Base-by-base conservation (phyloP, 1,139 yeast species). In the Magnusiomyces ingens region DNA sequence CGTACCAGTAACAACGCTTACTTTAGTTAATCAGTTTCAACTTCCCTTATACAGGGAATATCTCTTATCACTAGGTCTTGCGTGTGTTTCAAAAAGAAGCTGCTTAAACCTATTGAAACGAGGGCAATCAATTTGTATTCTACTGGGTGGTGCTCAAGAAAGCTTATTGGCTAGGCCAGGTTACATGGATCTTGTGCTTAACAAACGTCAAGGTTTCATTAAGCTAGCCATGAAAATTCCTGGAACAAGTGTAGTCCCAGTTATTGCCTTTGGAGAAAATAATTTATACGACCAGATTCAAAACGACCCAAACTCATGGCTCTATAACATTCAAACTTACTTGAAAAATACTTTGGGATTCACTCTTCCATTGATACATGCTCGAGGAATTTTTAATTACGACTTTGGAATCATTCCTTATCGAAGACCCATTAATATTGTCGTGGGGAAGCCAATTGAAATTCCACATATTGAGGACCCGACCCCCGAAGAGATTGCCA, bases 61-160 rank as follows among this genome's bases (percentile, higher is more conserved):
- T 65, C 70, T 93, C 21, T 70, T 89, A 67, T 77, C 89, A 1
- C 68, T 91, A 49, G 98, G 99, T 0, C 77, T 90, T 37, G 86
- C 95, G 2, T 83, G 95, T 26, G 98, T 95, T 1, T 82, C 93
- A 0, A 84, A 83, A 51, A 75, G 75, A 42, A 90, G 91, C 60
- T 85, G 94, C 51, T 72, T 79, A 58, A 76, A 82, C 44, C 73
- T 89, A 36, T 75, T 93, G 49, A 71, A 70, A 53, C 78, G 80
- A 58, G 64, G 69, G 52, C 84, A 86, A 43, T 87, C 96, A 2
- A 85, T 91, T 13, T 86, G 94, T 58, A 82, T 93, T 55, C 97
- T 93, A 1, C 83, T 93, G 42, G 99, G 99, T 4, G 99, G 99
- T 0, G 98, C 98, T 0, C 87, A 89, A 58, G 99, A 93, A 62